Conservation (phyloP, 2,329 filamentous ascomycete genomes). For the Allantophomopsis lycopodina region DNA sequence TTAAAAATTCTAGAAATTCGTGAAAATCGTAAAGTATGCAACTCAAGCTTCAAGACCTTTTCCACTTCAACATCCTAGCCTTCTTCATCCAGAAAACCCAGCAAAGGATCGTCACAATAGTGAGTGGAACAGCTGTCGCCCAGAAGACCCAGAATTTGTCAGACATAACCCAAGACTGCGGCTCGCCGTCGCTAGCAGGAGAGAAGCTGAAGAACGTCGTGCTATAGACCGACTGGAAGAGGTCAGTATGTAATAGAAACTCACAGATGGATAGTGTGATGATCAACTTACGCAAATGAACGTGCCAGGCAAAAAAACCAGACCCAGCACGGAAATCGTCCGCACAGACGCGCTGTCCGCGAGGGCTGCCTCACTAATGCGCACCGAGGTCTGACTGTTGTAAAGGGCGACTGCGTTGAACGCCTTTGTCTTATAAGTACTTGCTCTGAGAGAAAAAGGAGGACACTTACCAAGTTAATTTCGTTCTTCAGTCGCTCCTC, state of each 20-base stretch:
- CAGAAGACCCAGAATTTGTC: constrained; percentile 1
- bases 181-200: not conserved
- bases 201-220: constrained; percentile 1
- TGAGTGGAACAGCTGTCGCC: not conserved
- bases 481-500: not conserved
- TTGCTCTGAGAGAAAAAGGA: no score
- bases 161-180: not conserved
- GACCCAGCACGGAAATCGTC: not conserved
- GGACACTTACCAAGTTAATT: not conserved
- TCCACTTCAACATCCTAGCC: no score
- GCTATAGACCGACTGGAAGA: not conserved
- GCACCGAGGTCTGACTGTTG: not conserved
- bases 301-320: constrained; percentile 1
- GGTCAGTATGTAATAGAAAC: not conserved
- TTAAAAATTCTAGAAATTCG: no score
- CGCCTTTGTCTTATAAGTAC: not conserved
- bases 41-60: no score
- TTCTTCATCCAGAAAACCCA: not conserved
- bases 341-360: not conserved
- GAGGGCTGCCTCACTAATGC: not conserved
- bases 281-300: constrained; percentile 1
- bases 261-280: not conserved
- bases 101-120: not conserved
- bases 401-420: not conserved
- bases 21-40: no score